Evolutionary conservation across 2,329 filamentous ascomycete genomes (phyloP).

Genomic region (Pyricularia pennisetigena): DNA sequence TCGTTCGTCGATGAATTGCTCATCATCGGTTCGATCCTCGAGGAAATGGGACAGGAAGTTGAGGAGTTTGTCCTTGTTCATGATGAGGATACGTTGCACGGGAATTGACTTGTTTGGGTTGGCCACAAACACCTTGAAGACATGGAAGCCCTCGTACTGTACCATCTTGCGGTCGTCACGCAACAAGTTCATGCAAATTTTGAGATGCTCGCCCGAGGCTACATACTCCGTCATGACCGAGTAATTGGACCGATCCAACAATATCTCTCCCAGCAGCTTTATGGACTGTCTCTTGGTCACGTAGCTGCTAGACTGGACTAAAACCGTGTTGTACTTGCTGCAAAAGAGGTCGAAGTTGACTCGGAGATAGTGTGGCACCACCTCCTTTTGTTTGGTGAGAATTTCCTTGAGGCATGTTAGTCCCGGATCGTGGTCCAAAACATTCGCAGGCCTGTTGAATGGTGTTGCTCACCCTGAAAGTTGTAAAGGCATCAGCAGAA

Average conservation of each 20-base stretch:
- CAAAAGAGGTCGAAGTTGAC: conserved; percentile 95
- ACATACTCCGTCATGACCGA: conserved; percentile 97
- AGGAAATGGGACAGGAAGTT: conserved; percentile 86
- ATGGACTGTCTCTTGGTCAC: conserved; percentile 98
- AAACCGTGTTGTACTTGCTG: conserved; percentile 72
- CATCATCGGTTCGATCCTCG: conserved; percentile 90
- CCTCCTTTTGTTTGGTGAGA: conserved; percentile 83
- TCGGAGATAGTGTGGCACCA: conserved; percentile 79
- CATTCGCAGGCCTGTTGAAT: no score
- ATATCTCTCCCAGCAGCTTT: conserved; percentile 88
- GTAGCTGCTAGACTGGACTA: conserved; percentile 90
- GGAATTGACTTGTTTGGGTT: conserved; percentile 97
- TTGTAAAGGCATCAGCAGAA: conserved; percentile 94
- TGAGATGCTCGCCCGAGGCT: conserved; percentile 88
- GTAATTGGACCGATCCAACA: conserved; percentile 93
- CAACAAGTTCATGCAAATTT: conserved; percentile 95
- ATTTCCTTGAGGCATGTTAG: conserved; percentile 55
- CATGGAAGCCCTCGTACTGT: conserved; percentile 97
- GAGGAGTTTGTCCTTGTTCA: conserved; percentile 87
- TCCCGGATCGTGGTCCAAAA: neutral
- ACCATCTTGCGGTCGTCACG: conserved; percentile 98
- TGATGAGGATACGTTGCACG: conserved; percentile 90
- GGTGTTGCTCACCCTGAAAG: conserved; percentile 65
- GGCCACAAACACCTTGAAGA: conserved; percentile 98
- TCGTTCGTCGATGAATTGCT: conserved; percentile 97